Evolutionary conservation across 768 basidiomycete species (phyloP).

Genomic region (Wakefieldia striispora): DNA sequence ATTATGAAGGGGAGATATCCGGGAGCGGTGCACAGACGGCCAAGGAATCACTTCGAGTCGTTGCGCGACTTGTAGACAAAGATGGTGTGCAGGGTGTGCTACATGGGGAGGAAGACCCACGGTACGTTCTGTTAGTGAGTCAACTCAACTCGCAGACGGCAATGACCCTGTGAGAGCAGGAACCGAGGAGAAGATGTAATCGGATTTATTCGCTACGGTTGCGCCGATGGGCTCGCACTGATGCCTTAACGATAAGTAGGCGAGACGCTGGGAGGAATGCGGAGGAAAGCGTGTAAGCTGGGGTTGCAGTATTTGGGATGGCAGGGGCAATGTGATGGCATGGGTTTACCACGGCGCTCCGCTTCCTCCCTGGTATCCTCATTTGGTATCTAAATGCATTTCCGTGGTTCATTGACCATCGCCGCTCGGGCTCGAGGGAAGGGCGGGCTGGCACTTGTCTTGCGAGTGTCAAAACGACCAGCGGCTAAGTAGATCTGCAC

Average conservation of each 20-base stretch:
- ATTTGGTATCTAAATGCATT: conserved; percentile 11
- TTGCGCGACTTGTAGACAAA: conserved; percentile 59
- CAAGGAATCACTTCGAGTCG: conserved; percentile 52
- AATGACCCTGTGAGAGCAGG: conserved; percentile 32
- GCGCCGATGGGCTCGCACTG: conserved; percentile 51
- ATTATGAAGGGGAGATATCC: conserved; percentile 54
- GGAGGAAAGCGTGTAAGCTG: conserved; percentile 14
- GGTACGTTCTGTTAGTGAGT: conserved; percentile 39
- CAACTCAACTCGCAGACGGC: conserved; percentile 5
- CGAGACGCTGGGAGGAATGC: conserved; percentile 3
- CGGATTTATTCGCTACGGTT: conserved; percentile 57
- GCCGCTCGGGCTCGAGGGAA: neutral
- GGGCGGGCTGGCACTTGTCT: neutral
- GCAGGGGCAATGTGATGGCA: conserved; percentile 4
- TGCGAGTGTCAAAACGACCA: neutral
- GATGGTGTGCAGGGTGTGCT: conserved; percentile 50
- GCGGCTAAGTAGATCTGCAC: conserved; percentile 7
- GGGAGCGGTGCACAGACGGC: conserved; percentile 45
- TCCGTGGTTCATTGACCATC: neutral
- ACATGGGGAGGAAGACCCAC: conserved; percentile 38
- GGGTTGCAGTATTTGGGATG: conserved; percentile 29
- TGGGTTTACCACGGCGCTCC: conserved; percentile 25
- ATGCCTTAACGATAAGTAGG: conserved; percentile 44
- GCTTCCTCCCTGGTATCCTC: conserved; percentile 16
- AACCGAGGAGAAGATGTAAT: conserved; percentile 45